Evolutionary conservation across 2,329 filamentous ascomycete genomes (phyloP).

Genomic region (Epichloe aotearoae): DNA sequence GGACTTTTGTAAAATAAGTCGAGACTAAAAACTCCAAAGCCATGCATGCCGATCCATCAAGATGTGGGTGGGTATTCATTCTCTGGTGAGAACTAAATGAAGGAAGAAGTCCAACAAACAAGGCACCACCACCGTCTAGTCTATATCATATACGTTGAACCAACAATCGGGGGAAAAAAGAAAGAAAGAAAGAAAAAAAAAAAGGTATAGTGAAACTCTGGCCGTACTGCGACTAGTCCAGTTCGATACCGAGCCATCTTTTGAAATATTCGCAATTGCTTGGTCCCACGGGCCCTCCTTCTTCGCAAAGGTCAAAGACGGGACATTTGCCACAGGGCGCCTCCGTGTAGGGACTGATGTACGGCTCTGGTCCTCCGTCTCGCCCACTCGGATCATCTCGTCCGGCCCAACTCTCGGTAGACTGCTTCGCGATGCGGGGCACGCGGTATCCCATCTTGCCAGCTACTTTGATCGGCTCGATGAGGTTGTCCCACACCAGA

Average conservation of each 20-base stretch:
- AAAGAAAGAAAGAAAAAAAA: too few relatives aligned
- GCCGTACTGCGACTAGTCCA: background rate
- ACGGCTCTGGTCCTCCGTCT: slow-evolving; percentile 28
- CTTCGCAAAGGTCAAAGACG: slow-evolving; percentile 83
- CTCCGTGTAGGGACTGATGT: slow-evolving; percentile 67
- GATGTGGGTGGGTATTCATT: background rate
- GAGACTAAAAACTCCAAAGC: slow-evolving; percentile 8
- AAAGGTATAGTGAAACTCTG: too few relatives aligned
- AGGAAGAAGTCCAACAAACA: background rate
- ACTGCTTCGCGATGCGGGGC: slow-evolving; percentile 34
- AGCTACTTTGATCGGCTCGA: slow-evolving; percentile 50
- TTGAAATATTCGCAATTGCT: slow-evolving; percentile 86
- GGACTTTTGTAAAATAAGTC: background rate
- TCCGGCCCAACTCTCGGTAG: slow-evolving; percentile 26
- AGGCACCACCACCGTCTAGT: background rate
- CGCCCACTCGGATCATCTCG: slow-evolving; percentile 23
- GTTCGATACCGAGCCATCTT: slow-evolving; percentile 52
- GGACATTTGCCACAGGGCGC: slow-evolving; percentile 85
- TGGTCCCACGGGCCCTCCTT: slow-evolving; percentile 80
- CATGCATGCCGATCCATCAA: slow-evolving; percentile 8
- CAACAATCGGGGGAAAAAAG: too few relatives aligned
- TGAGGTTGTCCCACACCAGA: slow-evolving; percentile 72
- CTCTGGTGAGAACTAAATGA: background rate
- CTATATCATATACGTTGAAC: background rate
- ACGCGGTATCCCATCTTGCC: slow-evolving; percentile 40